Conservation (phyloP, 805 yeast genomes). For the Yamadazyma sp. region DNA sequence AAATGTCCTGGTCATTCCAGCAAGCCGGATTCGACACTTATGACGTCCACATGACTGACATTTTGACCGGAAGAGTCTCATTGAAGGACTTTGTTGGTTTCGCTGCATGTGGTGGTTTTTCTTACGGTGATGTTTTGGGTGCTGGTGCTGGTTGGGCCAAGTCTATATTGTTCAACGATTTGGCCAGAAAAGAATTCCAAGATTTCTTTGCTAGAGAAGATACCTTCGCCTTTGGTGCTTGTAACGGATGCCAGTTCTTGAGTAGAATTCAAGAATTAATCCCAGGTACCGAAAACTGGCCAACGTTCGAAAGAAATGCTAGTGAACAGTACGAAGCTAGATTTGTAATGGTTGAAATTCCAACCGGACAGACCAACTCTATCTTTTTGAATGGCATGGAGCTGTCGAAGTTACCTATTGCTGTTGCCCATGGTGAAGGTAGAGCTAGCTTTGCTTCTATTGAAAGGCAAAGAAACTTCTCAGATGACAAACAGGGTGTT, state of each 20-base stretch:
- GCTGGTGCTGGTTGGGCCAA: slow-evolving; percentile 99
- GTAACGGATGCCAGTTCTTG: slow-evolving; percentile 97
- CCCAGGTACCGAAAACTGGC: slow-evolving; percentile 96
- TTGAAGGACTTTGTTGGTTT: slow-evolving; percentile 84
- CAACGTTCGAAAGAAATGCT: slow-evolving; percentile 84
- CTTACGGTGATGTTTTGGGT: slow-evolving; percentile 97
- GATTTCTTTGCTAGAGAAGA: slow-evolving; percentile 84
- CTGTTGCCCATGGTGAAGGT: slow-evolving; percentile 99
- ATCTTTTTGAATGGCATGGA: slow-evolving; percentile 87
- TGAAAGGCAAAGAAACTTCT: slow-evolving; percentile 47
- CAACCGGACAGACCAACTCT: slow-evolving; percentile 47
- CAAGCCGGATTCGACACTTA: slow-evolving; percentile 93
- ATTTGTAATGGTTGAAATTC: slow-evolving; percentile 82
- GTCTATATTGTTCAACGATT: slow-evolving; percentile 82
- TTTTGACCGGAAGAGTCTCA: slow-evolving; percentile 67
- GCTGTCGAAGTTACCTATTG: slow-evolving; percentile 93
- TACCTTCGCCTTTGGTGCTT: slow-evolving; percentile 96
- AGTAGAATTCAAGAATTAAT: slow-evolving; percentile 81
- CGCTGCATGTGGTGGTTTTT: slow-evolving; percentile 99
- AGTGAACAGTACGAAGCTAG: slow-evolving; percentile 98
- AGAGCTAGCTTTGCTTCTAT: slow-evolving; percentile 67
- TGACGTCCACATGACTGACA: slow-evolving; percentile 96
- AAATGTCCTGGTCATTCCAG: slow-evolving; percentile 96
- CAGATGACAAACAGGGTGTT: slow-evolving; percentile 52
- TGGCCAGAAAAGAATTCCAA: slow-evolving; percentile 71